Evolutionary conservation across 2,329 filamentous ascomycete species (phyloP).

Genomic region (Zalaria obscura): DNA sequence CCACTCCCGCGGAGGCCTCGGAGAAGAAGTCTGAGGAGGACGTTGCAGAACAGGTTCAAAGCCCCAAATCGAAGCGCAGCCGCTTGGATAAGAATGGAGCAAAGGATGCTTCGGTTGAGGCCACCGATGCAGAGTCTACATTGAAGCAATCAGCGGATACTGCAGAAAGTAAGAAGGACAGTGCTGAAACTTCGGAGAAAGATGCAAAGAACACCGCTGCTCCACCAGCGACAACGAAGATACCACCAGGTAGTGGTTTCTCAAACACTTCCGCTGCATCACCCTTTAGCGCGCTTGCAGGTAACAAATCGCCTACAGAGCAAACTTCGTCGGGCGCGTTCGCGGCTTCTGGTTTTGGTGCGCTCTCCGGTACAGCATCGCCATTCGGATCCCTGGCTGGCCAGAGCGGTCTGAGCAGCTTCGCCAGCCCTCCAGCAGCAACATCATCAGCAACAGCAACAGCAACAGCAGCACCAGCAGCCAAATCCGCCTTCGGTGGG

Average conservation of each 20-base stretch:
- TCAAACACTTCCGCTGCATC: constrained; percentile 30
- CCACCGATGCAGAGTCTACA: constrained; percentile 3
- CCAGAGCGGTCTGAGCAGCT: constrained; percentile 14
- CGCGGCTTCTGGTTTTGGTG: constrained; percentile 31
- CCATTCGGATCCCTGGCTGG: constrained; percentile 21
- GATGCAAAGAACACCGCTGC: constrained; percentile 10
- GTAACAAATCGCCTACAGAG: constrained; percentile 18
- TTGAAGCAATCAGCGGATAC: no score
- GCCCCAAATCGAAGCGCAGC: constrained; percentile 36
- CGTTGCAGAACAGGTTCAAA: constrained; percentile 16
- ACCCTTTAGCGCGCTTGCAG: constrained; percentile 31
- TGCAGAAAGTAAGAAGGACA: not conserved
- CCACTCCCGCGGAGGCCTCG: constrained; percentile 2
- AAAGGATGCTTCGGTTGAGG: constrained; percentile 11
- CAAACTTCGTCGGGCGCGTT: constrained; percentile 35
- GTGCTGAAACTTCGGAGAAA: constrained; percentile 7
- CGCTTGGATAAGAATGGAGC: constrained; percentile 15
- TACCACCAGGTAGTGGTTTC: constrained; percentile 26
- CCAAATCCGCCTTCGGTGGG: constrained; percentile 18
- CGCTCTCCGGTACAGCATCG: constrained; percentile 23
- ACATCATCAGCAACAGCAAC: constrained; percentile 3
- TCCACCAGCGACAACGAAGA: constrained; percentile 6
- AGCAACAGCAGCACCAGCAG: constrained; percentile 1
- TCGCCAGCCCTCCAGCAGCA: constrained; percentile 11
- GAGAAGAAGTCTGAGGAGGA: constrained; percentile 4